These are phyloP conservation scores for Clavulina sp. DNA, from an alignment of 768 basidiomycete species.

Conservation along the genomic window DNA sequence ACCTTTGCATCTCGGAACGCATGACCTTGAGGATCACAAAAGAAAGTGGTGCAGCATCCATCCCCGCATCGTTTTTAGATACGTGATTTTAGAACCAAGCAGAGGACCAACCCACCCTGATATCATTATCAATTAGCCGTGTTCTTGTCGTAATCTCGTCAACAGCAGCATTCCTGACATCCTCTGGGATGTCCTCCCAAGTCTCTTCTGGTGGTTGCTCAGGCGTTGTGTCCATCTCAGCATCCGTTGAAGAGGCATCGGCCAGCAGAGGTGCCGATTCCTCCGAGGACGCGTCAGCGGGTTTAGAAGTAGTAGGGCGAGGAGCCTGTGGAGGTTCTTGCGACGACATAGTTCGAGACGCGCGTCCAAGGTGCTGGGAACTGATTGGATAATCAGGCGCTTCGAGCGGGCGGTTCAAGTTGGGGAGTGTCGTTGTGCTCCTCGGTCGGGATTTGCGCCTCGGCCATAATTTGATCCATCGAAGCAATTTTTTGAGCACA, in stretches of 20 bases:
- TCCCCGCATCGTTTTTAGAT: constrained; percentile 3
- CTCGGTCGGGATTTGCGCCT: too few species aligned
- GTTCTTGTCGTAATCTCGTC: constrained; percentile 83
- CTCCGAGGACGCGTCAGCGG: background rate
- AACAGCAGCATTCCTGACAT: constrained; percentile 55
- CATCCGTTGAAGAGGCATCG: background rate
- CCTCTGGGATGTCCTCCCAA: constrained; percentile 83
- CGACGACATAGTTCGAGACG: too few species aligned
- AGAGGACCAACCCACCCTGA: constrained; percentile 40
- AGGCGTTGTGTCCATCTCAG: constrained; percentile 12
- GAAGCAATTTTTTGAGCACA: too few species aligned
- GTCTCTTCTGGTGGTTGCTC: constrained; percentile 31
- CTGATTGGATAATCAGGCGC: too few species aligned
- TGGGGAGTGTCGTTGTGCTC: too few species aligned
- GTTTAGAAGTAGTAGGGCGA: background rate
- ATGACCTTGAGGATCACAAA: constrained; percentile 48
- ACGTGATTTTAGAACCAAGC: background rate
- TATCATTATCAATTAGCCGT: constrained; percentile 90
- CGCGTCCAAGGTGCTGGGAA: too few species aligned
- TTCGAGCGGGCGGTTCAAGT: too few species aligned
- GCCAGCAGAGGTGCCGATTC: background rate
- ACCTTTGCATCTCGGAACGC: constrained; percentile 79
- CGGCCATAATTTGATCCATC: too few species aligned
- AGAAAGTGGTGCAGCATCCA: background rate
- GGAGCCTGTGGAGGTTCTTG: background rate